Percentiles rank a stretch among this genome's conserved stretches.
Conservation (phyloP, 768 basidiomycete species). For the Boletellus emodensis region DNA sequence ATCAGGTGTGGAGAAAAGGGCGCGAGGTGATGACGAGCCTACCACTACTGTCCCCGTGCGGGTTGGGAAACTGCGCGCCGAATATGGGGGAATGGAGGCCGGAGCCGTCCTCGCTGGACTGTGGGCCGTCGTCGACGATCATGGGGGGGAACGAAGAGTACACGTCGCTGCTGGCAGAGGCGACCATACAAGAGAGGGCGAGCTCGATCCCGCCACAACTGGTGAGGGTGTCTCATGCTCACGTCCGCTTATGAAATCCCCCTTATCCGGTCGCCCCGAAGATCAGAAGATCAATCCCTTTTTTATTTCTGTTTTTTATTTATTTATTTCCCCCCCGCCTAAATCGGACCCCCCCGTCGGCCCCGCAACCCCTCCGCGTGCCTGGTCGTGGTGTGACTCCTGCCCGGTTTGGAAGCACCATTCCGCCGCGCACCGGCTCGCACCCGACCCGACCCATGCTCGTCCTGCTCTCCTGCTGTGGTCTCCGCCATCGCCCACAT, state of each 20-base stretch:
- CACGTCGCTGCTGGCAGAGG: conserved; percentile 49
- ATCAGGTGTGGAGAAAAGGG: conserved; percentile 37
- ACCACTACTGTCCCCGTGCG: conserved; percentile 46
- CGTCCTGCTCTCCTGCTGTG: conserved; percentile 27
- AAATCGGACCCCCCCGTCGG: conserved; percentile 27
- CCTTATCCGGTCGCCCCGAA: conserved; percentile 27
- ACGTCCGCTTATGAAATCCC: conserved; percentile 39
- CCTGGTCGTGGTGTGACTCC: conserved; percentile 26
- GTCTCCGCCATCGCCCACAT: conserved; percentile 22
- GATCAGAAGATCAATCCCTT: conserved; percentile 30
- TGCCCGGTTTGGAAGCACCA: conserved; percentile 6
- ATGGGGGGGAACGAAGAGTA: conserved; percentile 52
- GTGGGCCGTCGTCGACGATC: conserved; percentile 59
- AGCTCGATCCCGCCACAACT: conserved; percentile 38
- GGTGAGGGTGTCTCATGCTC: conserved; percentile 45
- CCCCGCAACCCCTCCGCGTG: conserved; percentile 22
- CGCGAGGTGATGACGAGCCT: conserved; percentile 43
- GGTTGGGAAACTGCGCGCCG: conserved; percentile 43
- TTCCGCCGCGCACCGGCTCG: neutral
- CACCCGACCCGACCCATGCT: conserved; percentile 19
- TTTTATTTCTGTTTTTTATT: conserved; percentile 2
- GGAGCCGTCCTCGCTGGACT: conserved; percentile 74
- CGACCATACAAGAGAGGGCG: conserved; percentile 49
- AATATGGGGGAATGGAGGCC: conserved; percentile 72
- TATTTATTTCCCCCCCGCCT: conserved; percentile 17